phyloP scores from a whole-genome alignment of 202 grass and related monocot genomes.

The Digitaria exilis region DNA sequence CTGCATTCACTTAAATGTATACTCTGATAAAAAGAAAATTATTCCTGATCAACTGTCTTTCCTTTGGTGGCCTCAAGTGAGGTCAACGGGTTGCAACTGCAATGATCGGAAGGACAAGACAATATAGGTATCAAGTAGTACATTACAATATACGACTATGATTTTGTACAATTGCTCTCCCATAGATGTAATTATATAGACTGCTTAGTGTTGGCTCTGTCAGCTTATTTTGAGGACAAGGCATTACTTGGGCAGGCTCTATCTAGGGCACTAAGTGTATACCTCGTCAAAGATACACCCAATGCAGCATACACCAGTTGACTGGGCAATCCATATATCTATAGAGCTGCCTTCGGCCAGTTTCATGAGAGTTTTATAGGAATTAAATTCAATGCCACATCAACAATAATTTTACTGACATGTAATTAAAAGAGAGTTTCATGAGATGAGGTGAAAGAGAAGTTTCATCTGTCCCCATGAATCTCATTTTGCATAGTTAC shows the following conservation, averaged over 20 bases:
- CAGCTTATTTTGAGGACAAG: not conserved
- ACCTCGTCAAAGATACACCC: not conserved
- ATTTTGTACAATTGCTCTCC: not conserved
- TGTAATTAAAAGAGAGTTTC: too few relatives aligned
- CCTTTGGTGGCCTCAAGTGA: not conserved
- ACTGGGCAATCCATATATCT: not conserved
- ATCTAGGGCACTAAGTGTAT: not conserved
- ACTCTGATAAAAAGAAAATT: not conserved
- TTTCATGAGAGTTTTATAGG: too few relatives aligned
- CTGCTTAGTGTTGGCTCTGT: not conserved
- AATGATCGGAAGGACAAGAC: not conserved
- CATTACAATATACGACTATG: not conserved
- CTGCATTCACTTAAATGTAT: not conserved
- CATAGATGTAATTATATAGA: not conserved
- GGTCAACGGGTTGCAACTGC: not conserved
- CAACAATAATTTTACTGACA: too few relatives aligned
- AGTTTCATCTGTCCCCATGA: too few relatives aligned
- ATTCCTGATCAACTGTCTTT: not conserved
- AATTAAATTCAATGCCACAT: too few relatives aligned
- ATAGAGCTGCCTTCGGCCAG: too few relatives aligned
- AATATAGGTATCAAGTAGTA: not conserved
- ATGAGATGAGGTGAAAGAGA: too few relatives aligned
- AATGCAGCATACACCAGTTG: not conserved
- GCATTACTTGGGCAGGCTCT: not conserved
- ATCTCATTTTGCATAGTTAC: too few relatives aligned